A percentile compares a stretch with the other conserved stretches of the same genome.
Evolutionary conservation across 495 filamentous ascomycete species (phyloP).

Genomic region (Neurospora intermedia): DNA sequence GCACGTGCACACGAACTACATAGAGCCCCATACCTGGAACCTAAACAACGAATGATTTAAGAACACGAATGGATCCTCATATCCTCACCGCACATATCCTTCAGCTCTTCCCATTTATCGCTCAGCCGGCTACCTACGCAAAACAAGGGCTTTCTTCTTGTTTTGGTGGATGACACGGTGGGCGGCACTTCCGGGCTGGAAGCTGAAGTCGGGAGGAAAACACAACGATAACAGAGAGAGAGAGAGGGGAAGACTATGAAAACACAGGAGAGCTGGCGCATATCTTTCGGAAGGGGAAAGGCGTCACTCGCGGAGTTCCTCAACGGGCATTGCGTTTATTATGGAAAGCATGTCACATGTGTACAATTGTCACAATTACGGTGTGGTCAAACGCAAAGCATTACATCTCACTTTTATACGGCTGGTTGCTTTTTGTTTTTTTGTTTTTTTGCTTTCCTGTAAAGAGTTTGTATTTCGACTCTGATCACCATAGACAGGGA

Average conservation of each 20-base stretch:
- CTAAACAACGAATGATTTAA: not conserved
- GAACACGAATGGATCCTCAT: not conserved
- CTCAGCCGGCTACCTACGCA: not conserved
- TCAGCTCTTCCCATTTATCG: not conserved
- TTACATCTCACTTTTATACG: not conserved
- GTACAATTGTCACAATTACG: conserved; percentile 32
- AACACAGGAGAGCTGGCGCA: not conserved
- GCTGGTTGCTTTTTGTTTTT: conserved; percentile 27
- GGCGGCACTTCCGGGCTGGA: not conserved
- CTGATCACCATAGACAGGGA: not conserved
- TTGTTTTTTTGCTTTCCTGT: conserved; percentile 8
- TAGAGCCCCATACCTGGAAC: not conserved
- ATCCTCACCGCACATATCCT: not conserved
- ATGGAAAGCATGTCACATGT: conserved; percentile 20
- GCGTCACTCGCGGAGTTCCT: not conserved
- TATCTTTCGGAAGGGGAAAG: not conserved
- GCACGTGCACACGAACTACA: not conserved
- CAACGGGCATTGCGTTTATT: conserved; percentile 9
- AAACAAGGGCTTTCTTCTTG: not conserved
- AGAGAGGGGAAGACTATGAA: not conserved
- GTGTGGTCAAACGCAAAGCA: not conserved
- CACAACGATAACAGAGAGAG: not conserved
- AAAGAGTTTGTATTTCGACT: not conserved
- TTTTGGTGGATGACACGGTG: not conserved
- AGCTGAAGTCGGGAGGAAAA: not conserved